Conservation (phyloP, 2,329 filamentous ascomycete species). For the Colletotrichum endophyticum region DNA sequence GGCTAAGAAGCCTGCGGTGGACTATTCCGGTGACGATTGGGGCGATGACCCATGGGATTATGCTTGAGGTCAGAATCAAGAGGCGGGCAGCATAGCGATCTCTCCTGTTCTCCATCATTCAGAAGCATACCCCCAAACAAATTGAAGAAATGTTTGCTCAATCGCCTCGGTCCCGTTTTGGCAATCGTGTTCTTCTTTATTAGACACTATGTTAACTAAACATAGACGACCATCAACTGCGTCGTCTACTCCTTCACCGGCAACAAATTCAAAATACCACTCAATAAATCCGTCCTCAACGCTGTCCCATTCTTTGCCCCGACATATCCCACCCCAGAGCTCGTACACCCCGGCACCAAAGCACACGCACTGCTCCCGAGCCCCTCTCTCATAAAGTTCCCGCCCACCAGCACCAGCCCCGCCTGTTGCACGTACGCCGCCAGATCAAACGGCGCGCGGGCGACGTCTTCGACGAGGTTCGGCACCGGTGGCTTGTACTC, state of each 20-base stretch:
- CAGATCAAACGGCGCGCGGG: background rate
- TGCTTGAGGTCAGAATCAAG: background rate
- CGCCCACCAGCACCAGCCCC: background rate
- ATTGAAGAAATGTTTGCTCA: background rate
- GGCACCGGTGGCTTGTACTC: background rate
- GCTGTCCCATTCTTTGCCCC: background rate
- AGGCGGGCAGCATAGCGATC: background rate
- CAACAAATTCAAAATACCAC: background rate
- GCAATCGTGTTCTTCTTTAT: accelerated
- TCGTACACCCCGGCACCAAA: background rate
- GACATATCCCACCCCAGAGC: background rate
- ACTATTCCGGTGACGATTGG: slow-evolving; percentile 34
- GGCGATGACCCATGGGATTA: slow-evolving; percentile 25
- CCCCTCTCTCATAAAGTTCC: background rate
- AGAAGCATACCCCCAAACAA: background rate
- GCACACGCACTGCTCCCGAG: background rate
- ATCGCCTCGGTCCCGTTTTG: background rate
- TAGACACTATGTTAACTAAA: background rate
- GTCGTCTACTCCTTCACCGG: background rate
- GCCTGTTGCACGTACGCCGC: background rate
- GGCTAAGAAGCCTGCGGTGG: slow-evolving; percentile 26
- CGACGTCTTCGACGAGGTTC: background rate
- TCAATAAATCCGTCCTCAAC: background rate
- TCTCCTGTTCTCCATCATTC: background rate
- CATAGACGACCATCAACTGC: accelerated